Conservation (phyloP, 2,329 filamentous ascomycete species). For the Colletotrichum tropicale region DNA sequence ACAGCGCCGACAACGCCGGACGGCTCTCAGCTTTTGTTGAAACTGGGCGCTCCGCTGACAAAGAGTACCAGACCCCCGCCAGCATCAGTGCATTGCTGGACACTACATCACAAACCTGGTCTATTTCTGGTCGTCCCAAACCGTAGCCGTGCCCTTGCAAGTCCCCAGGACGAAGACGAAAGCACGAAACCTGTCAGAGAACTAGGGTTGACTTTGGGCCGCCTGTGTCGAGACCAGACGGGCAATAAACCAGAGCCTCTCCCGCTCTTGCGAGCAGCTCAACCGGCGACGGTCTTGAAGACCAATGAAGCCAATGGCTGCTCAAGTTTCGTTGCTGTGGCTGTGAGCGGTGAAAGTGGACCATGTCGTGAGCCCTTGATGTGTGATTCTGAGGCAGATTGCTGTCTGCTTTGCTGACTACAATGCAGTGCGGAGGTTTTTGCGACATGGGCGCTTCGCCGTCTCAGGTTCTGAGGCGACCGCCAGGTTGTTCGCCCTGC, state of each 20-base stretch:
- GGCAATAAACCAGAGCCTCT: neutral
- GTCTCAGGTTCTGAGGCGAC: slow-evolving; percentile 16
- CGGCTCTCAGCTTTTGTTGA: neutral
- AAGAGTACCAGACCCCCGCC: neutral
- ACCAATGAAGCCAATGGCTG: neutral
- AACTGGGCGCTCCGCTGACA: neutral
- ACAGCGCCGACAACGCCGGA: neutral
- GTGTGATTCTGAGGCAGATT: neutral
- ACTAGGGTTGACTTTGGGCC: slow-evolving; percentile 72
- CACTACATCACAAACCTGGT: neutral
- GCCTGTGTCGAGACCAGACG: slow-evolving; percentile 31
- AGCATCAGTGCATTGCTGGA: neutral
- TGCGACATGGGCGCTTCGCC: slow-evolving; percentile 10
- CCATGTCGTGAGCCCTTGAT: neutral
- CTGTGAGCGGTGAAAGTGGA: neutral
- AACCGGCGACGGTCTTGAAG: neutral
- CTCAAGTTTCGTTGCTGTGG: neutral
- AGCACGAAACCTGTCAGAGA: slow-evolving; percentile 65
- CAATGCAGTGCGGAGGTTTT: neutral
- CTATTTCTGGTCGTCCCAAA: slow-evolving; percentile 6
- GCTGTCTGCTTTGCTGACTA: neutral
- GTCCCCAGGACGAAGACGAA: neutral
- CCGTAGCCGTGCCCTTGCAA: neutral
- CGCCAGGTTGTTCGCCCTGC: slow-evolving; percentile 8
- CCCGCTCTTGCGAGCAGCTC: neutral